A percentile compares a stretch with the other conserved stretches of the same genome.
Conservation (phyloP, 371 early-diverging fungal species). For the Syncephalastrum racemosum region DNA sequence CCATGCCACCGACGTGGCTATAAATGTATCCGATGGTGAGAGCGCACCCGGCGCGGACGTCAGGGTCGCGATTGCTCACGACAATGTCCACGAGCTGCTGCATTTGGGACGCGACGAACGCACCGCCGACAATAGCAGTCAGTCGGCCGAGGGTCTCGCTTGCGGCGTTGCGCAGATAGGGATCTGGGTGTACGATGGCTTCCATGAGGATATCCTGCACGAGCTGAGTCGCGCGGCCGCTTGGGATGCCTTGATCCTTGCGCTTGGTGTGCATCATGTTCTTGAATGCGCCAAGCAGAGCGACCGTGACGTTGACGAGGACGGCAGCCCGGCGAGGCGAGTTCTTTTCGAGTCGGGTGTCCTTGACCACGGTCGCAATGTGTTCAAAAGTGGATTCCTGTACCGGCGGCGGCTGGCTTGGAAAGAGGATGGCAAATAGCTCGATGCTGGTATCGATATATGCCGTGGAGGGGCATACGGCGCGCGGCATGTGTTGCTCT, state of each 20-base stretch:
- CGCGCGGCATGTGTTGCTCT: conserved; percentile 24
- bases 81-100: conserved; percentile 85
- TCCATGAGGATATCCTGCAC: conserved; percentile 65
- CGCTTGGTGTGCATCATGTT: conserved; percentile 48
- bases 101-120: conserved; percentile 78
- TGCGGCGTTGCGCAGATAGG: conserved; percentile 72
- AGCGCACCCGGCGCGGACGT: conserved; percentile 89
- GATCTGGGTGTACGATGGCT: conserved; percentile 70
- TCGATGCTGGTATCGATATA: conserved; percentile 53
- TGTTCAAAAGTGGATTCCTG: conserved; percentile 82
- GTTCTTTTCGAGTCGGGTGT: conserved; percentile 64
- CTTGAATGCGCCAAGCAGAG: conserved; percentile 69
- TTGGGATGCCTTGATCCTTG: conserved; percentile 30
- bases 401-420: conserved; percentile 56
- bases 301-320: conserved; percentile 76
- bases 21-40: conserved; percentile 90
- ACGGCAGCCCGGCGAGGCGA: conserved; percentile 77
- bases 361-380: conserved; percentile 67
- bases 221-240: conserved; percentile 49
- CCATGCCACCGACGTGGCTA: conserved; percentile 88
- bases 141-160: conserved; percentile 85
- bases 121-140: conserved; percentile 71
- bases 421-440: conserved; percentile 74
- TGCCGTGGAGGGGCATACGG: conserved; percentile 40
- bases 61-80: conserved; percentile 90